Base-by-base conservation (phyloP, 1,139 yeast species). In the Geotrichum macrosporum region DNA sequence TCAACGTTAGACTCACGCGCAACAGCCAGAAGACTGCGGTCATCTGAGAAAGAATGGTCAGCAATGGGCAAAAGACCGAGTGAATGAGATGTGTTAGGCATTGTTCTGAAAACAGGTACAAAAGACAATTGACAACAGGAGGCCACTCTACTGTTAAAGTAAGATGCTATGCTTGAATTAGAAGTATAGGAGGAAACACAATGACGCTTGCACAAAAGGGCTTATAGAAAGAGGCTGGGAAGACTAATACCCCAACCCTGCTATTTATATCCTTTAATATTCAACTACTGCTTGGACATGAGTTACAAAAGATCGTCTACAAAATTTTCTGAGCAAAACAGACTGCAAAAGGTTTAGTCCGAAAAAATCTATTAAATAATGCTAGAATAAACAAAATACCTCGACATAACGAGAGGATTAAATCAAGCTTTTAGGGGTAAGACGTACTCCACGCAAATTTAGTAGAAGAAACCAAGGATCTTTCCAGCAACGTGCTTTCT, bases 401-500 rank as follows among this genome's bases (percentile, higher is more conserved):
- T 36, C 40, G 29, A 27, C 20, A 36, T 36, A n/a, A 36, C 40
- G 26, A 26, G 37, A 34, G 22, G 20, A 34, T 16, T 16, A 34
- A 12, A 34, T 34, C 37, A 15, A 29, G 30, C 19, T 19, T 33
- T 10, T 31, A 19, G 35, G 22, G 35, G 24, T 18, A 33, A 30
- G 36, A 30, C 10, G 27, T 10, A 24, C 27, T 24, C 27, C 27
- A n/a, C 10, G 22, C 41, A 42, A 30, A 47, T 34, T 56, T 82
- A 88, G 79, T 89, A 89, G 60, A 89, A 96, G 73, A 85, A 92
- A 68, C 97, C 97, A 69, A 89, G 81, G 69, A 89, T 84, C 78
- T 92, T 92, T 73, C 97, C 97, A 63, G 96, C 87, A 64, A 89
- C 97, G 75, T 92, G 97, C 85, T 92, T 92, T 83, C 97, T 86